Base-by-base conservation (phyloP, 1,284 basidiomycete species). In the Trametes versicolor region DNA sequence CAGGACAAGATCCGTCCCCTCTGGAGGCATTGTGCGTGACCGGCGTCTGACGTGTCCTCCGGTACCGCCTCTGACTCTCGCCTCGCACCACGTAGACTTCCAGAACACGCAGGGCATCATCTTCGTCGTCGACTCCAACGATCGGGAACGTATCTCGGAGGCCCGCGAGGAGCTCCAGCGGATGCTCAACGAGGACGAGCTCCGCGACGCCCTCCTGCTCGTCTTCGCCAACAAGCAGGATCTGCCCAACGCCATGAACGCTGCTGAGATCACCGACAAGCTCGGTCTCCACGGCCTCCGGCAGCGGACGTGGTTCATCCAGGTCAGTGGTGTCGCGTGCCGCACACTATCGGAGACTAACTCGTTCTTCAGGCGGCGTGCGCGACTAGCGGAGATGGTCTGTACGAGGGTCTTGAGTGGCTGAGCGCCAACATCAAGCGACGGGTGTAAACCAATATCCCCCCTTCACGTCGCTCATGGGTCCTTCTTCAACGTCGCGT, bases 81-180 rank as follows among this genome's bases (percentile, higher is more conserved):
- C 59, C 23, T 19, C 61, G 25, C 58, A 58, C 64, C 58, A 49
- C 60, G 43, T 72, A 98, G 97, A 99, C 86, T 99, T 98, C 95
- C 98, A 99, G 84, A 99, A 99, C 87, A 99, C 98, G 54, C 98
- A 99, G 84, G 98, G 97, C 73, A 99, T 99, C 84, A 99, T 99
- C 79, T 99, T 99, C 80, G 98, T 99, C 63, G 97, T 99, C 71
- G 98, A 99, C 82, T 99, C 98, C 63, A 99, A 99, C 82, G 98
- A 99, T 86, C 87, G 98, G 82, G 98, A 99, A 83, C 97, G 98
- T 94, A 94, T 99, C 70, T 93, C 95, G 59, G 98, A 99, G 84
- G 98, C 98, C 59, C 93, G 98, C 69, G 98, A 99, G 85, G 98
- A 99, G 83, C 89, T 99, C 65, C 98, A 99, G 82, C 93, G 97